Base-by-base conservation (phyloP, 305 asterid genomes). In the Fraxinus sp. region DNA sequence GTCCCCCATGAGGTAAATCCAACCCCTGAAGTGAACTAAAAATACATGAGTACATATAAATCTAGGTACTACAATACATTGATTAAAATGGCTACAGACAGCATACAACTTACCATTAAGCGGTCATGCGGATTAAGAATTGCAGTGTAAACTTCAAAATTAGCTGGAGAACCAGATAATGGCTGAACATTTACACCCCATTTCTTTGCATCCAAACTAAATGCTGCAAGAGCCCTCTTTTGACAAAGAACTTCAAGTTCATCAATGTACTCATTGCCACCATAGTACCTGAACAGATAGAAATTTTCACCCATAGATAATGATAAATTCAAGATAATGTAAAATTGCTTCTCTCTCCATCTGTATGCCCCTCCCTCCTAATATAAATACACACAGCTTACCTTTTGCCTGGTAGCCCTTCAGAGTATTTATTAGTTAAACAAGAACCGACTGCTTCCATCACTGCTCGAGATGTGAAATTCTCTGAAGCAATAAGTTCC, bases 361-460 rank as follows among this genome's bases (percentile, higher is more conserved):
- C 76, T 37, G 20, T 52, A 13, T 59, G 10, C 24, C 30, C 49
- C 5, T 18, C 28, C 28, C 36, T 33, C 66, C 32, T 30, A 22
- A 64, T 26, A 24, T 64, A 64, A 0, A 26, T 30, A 35, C 76
- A 24, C 30, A 83, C 1, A 79, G 30, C 80, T 70, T 79, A 94
- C 98, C 99, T 92, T 91, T 94, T 96, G 22, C 98, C 98, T 44
- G 99, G 98, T 68, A 96, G 89, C 76, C 99, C 99, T 89, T 96
- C 98, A 2, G 98, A 96, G 79, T 96, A 96, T 78, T 96, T 96
- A 83, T 96, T 96, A 71, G 99, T 94, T 84, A 96, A 93, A 92
- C 98, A 94, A 85, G 99, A 96, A 87, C 99, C 99, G 82, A 96
- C 98, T 20, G 98, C 99, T 89, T 96, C 98, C 99, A 96, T 96